These are phyloP conservation scores for Mycosphaerelloides madeirae DNA, from an alignment of 2,329 filamentous ascomycete species.

Conservation along the genomic window DNA sequence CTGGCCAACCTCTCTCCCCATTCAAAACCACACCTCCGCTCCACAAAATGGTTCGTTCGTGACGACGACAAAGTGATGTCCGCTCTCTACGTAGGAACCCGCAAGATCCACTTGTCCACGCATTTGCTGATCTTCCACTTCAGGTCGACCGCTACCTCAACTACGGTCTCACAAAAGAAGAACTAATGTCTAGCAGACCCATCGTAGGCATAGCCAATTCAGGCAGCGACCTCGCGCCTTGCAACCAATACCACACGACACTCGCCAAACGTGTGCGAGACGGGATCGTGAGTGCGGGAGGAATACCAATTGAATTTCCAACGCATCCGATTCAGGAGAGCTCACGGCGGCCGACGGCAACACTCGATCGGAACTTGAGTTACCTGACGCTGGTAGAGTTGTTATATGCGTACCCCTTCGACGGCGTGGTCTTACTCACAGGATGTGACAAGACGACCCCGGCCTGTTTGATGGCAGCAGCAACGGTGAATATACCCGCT, in stretches of 20 bases:
- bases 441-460: constrained; percentile 32
- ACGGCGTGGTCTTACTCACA: constrained; percentile 29
- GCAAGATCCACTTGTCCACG: too few relatives aligned
- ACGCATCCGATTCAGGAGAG: constrained; percentile 31
- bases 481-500: constrained; percentile 29
- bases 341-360: constrained; percentile 27
- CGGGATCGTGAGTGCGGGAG: constrained; percentile 27
- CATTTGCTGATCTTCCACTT: too few relatives aligned
- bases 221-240: constrained; percentile 29
- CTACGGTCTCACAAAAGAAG: constrained; percentile 28
- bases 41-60: constrained; percentile 28
- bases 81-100: constrained; percentile 27
- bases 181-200: constrained; percentile 25
- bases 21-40: constrained; percentile 17
- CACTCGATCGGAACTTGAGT: constrained; percentile 27
- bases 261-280: constrained; percentile 28
- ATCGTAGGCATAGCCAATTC: constrained; percentile 31
- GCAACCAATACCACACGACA: constrained; percentile 28
- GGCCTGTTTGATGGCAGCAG: constrained; percentile 30
- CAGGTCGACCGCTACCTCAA: constrained; percentile 31
- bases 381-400: constrained; percentile 30
- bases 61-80: constrained; percentile 28
- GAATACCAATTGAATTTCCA: constrained; percentile 30
- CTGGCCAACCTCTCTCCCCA: constrained; percentile 18
- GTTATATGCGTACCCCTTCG: constrained; percentile 29